Evolutionary conservation across 2,329 filamentous ascomycete species (phyloP), one percentile per base, ranked within the genome.

Genomic region (Aspergillus texensis): DNA sequence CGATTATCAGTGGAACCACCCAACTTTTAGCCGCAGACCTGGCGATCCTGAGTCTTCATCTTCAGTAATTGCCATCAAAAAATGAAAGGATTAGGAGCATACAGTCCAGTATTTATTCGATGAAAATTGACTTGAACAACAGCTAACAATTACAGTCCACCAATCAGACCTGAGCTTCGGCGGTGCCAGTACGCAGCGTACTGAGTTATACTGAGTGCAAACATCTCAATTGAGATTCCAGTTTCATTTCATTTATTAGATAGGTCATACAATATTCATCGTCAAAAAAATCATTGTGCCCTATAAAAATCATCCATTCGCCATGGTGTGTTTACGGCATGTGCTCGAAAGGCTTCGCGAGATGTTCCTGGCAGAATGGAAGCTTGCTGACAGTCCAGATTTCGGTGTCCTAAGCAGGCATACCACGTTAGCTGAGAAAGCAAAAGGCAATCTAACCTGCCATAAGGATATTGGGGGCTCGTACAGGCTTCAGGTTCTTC

Each of bases 361-460:
- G 81, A 68, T 85, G 78, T 82, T 91, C 88, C 81, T 86, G 82
- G 81, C 88, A 89, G 81, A 90, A 91, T 19, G 88, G 88, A 68
- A 91, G 83, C 84, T 91, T 91, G 80, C 85, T 77, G 67, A 82
- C 84, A 57, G 87, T 89, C 88, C 88, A 91, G 79, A 91, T 90
- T 80, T 91, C 88, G 69, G 86, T 88, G 70, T 88, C 72, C 76
- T 78, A 64, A 30, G 12, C 5, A 52, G 4, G 19, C 14, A n/a
- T n/a, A 21, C 50, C 6, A 21, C 16, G 50, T 60, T 30, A 62
- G 58, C 26, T 21, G 45, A 80, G 12, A 2, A 36, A n/a, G 28
- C 26, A 2, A 43, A 32, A 19, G 12, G 12, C 2, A 9, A 16
- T 0, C 12, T 26, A 8, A 28, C 24, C 2, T 26, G 21, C 24